Conservation (phyloP, 768 basidiomycete species). For the Hypholoma sublateritium region DNA sequence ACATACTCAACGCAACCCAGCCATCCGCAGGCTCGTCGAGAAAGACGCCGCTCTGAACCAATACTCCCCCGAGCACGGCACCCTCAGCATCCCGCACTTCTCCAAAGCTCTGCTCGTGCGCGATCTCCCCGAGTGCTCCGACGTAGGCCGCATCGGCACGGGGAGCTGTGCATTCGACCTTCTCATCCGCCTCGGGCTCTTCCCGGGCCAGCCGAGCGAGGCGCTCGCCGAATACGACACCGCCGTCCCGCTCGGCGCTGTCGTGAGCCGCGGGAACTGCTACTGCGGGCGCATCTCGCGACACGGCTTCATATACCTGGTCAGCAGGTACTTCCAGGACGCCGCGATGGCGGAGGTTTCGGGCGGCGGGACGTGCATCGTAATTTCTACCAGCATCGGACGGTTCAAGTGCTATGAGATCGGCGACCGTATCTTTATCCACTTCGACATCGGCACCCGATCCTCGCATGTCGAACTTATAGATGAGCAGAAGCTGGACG, state of each 20-base stretch:
- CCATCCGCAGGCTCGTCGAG: constrained; percentile 4
- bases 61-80: constrained; percentile 2
- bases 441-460: constrained; percentile 10
- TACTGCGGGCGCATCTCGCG: constrained; percentile 15
- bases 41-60: constrained; percentile 8
- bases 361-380: constrained; percentile 1
- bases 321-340: constrained; percentile 12
- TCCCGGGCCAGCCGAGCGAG: constrained; percentile 8
- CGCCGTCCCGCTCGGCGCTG: not conserved
- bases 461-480: constrained; percentile 8
- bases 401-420: constrained; percentile 12
- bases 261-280: constrained; percentile 7
- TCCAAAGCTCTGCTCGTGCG: constrained; percentile 4
- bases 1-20: not conserved
- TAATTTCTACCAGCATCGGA: constrained; percentile 8
- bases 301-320: constrained; percentile 10
- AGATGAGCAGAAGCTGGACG: constrained; percentile 8
- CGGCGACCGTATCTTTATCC: constrained; percentile 11
- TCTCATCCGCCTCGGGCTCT: constrained; percentile 4
- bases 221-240: constrained; percentile 10
- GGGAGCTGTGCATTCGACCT: constrained; percentile 11
- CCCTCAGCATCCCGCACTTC: constrained; percentile 2
- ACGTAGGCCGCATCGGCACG: not conserved
- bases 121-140: not conserved
- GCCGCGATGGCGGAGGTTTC: constrained; percentile 2